Evolutionary conservation across 202 grass and related monocot species (phyloP).

Genomic region (Schoenoplectus tabernaemontani): DNA sequence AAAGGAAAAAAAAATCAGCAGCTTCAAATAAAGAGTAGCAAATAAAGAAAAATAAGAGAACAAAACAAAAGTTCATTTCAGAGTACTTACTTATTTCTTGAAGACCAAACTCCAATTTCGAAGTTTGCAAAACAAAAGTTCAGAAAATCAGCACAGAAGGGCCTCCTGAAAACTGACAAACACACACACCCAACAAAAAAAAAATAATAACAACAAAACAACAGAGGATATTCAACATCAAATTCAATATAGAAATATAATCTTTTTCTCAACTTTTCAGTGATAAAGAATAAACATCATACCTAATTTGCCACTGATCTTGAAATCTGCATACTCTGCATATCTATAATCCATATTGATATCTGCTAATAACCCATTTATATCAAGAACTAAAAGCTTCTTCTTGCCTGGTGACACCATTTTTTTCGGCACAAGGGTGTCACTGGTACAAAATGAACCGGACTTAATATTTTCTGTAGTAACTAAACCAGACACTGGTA

Average conservation of each 20-base stretch:
- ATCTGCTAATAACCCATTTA: slow-evolving; percentile 92
- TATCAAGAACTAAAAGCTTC: slow-evolving; percentile 90
- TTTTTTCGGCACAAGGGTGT: slow-evolving; percentile 4
- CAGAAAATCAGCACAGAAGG: slow-evolving; percentile 84
- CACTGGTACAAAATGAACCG: slow-evolving; percentile 21
- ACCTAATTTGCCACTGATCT: slow-evolving; percentile 74
- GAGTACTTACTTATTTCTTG: slow-evolving; percentile 51
- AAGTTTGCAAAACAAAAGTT: slow-evolving; percentile 74
- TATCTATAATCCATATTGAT: slow-evolving; percentile 48
- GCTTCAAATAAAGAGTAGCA: background rate
- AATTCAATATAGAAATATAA: background rate
- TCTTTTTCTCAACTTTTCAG: slow-evolving; percentile 6
- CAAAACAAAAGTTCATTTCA: background rate
- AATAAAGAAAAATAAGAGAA: background rate
- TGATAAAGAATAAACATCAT: slow-evolving; percentile 25
- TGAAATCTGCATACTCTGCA: slow-evolving; percentile 53
- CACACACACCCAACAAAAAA: too few species aligned
- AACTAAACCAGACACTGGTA: background rate
- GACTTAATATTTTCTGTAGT: background rate
- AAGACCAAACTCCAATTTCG: slow-evolving; percentile 79
- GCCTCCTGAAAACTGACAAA: slow-evolving; percentile 72
- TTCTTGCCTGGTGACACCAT: slow-evolving; percentile 35
- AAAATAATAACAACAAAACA: too few species aligned
- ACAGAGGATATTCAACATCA: background rate
- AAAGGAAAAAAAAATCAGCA: background rate